These are phyloP conservation scores for Trichoderma sp. DNA, from an alignment of 2,329 filamentous ascomycete genomes.

Conservation along the genomic window DNA sequence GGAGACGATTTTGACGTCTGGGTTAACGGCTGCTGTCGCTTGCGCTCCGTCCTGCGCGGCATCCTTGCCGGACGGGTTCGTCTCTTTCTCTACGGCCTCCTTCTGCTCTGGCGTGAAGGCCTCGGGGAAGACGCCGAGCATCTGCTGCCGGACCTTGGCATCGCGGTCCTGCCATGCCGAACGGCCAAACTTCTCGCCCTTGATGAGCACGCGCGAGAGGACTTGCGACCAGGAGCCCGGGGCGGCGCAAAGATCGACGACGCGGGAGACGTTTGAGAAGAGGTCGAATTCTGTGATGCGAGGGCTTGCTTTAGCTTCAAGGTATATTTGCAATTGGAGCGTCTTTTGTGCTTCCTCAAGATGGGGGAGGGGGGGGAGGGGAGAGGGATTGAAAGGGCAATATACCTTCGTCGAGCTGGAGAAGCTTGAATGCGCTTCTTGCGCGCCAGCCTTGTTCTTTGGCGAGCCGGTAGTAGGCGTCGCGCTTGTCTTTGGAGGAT, in stretches of 20 bases:
- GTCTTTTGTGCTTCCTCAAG: background rate
- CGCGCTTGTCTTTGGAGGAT: conserved; percentile 97
- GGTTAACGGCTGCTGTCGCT: conserved; percentile 47
- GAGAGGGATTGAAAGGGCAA: background rate
- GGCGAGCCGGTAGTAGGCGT: conserved; percentile 94
- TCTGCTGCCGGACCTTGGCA: conserved; percentile 59
- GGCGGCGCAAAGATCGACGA: conserved; percentile 93
- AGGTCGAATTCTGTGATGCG: conserved; percentile 73
- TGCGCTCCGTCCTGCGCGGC: conserved; percentile 28
- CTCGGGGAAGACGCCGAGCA: conserved; percentile 48
- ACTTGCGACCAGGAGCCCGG: conserved; percentile 98
- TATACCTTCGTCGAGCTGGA: conserved; percentile 81
- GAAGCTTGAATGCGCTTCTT: conserved; percentile 91
- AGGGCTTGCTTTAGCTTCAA: background rate
- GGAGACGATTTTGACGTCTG: conserved; percentile 87
- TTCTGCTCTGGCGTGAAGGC: conserved; percentile 24
- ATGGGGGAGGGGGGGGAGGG: no score
- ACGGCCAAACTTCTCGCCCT: conserved; percentile 85
- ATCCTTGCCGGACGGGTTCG: background rate
- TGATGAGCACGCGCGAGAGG: conserved; percentile 86
- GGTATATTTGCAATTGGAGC: background rate
- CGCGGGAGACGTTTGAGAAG: conserved; percentile 83
- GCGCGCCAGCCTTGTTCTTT: conserved; percentile 99
- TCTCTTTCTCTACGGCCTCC: conserved; percentile 18
- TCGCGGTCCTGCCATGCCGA: conserved; percentile 85